Evolutionary conservation across 2,329 filamentous ascomycete genomes (phyloP).

Genomic region (Akanthomyces lecanii): DNA sequence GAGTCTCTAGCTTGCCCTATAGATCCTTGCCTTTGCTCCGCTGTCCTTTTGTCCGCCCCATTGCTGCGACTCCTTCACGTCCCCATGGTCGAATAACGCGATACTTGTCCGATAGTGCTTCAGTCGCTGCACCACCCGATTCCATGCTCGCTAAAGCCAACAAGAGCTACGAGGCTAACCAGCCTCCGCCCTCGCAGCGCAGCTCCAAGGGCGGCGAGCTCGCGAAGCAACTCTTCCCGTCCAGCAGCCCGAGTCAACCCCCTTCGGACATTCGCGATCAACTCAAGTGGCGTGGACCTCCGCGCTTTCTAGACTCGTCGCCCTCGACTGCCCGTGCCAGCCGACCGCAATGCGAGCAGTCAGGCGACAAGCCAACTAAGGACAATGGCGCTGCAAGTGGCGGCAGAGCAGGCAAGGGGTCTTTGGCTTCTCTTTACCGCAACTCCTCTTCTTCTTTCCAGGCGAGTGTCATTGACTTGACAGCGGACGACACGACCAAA

Average conservation of each 20-base stretch:
- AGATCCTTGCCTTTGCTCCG: conserved; percentile 33
- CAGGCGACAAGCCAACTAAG: conserved; percentile 4
- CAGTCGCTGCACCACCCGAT: conserved; percentile 18
- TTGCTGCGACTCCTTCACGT: conserved; percentile 25
- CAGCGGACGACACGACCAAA: conserved; percentile 27
- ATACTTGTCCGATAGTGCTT: conserved; percentile 5
- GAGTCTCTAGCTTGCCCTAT: conserved; percentile 26
- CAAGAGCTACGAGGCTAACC: conserved; percentile 36
- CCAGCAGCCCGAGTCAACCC: conserved; percentile 47
- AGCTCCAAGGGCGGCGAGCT: conserved; percentile 29
- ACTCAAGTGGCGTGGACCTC: conserved; percentile 39
- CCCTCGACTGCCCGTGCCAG: conserved; percentile 32
- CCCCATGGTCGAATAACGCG: conserved; percentile 9
- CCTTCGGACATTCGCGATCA: conserved; percentile 49
- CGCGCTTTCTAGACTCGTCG: conserved; percentile 31
- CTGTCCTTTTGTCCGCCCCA: conserved; percentile 21
- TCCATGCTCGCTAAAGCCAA: conserved; percentile 36
- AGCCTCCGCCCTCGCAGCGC: conserved; percentile 25
- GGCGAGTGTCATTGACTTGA: conserved; percentile 33
- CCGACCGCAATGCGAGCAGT: conserved; percentile 19
- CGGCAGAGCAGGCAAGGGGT: conserved; percentile 20
- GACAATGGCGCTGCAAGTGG: background rate
- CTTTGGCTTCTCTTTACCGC: conserved; percentile 40
- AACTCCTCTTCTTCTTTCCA: conserved; percentile 45
- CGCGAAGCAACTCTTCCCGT: conserved; percentile 52